Conservation (phyloP, 2,329 filamentous ascomycete species). For the Claviceps pazoutovae region DNA sequence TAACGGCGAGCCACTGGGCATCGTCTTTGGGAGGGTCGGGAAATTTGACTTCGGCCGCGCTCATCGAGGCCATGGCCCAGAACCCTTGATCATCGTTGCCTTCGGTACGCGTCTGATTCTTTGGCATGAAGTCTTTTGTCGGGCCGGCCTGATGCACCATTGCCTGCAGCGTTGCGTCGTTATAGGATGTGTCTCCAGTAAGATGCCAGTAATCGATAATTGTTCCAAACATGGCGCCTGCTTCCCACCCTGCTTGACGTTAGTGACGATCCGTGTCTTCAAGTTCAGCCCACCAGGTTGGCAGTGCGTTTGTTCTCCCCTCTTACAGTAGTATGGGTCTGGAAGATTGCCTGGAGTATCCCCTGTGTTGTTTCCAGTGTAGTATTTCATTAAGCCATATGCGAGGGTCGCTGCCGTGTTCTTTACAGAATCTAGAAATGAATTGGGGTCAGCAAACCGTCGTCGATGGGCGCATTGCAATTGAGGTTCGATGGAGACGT, state of each 20-base stretch:
- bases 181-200: constrained; percentile 53
- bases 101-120: constrained; percentile 45
- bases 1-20: constrained; percentile 63
- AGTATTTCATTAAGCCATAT: constrained; percentile 33
- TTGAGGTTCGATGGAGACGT: constrained; percentile 2
- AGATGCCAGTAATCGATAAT: constrained; percentile 60
- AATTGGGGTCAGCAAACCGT: neutral
- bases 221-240: constrained; percentile 56
- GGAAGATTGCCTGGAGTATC: constrained; percentile 44
- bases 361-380: constrained; percentile 44
- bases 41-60: constrained; percentile 63
- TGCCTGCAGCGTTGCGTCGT: constrained; percentile 42
- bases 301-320: constrained; percentile 15
- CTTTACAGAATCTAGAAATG: constrained; percentile 32
- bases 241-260: constrained; percentile 48
- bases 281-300: constrained; percentile 9
- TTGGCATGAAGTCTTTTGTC: constrained; percentile 50
- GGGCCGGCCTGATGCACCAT: constrained; percentile 46
- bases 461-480: neutral
- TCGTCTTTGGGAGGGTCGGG: constrained; percentile 48
- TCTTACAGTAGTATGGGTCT: constrained; percentile 47
- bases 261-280: neutral
- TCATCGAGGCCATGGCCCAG: constrained; percentile 73
- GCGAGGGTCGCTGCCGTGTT: constrained; percentile 32
- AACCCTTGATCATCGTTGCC: constrained; percentile 72